Evolutionary conservation across 2,329 filamentous ascomycete genomes (phyloP), one percentile per base, ranked within the genome.

Genomic region (Fusarium ramigenum): DNA sequence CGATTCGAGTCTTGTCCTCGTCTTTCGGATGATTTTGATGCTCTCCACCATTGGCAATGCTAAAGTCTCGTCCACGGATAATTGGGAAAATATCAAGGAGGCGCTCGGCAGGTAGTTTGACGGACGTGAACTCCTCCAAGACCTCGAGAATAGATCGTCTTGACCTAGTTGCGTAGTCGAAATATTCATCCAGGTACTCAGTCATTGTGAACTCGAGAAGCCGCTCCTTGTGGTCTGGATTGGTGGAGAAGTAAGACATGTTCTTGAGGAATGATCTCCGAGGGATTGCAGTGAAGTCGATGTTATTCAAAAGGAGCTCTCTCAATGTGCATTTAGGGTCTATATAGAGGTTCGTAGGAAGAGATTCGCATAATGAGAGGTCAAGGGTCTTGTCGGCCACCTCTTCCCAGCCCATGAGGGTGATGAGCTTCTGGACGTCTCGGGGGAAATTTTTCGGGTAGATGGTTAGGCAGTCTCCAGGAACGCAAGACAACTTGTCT

Each of bases 141-240:
- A 97, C 92, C 82, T 99, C 96, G 10, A 99, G 85, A 64, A 98
- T 97, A 66, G 93, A 97, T 39, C 96, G 92, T 39, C 95, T 92
- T 2, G 96, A 93, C 14, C 96, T 91, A 1, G 95, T 95, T 2
- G 96, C 96, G 80, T 99, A 99, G 83, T 99, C 96, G 84, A 94
- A 98, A 63, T 97, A 92, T 76, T 99, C 96, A 76, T 98, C 95
- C 10, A 96, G 90, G 76, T 92, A 93, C 50, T 93, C 88, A 0
- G 94, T 90, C 76, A 93, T 89, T 3, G 91, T 91, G 77, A 99
- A 96, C 79, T 99, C 96, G 14, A 92, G 82, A 0, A 99, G 88
- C 4, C 96, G 90, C 69, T 96, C 93, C 75, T 90, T 91, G 78
- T 99, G 96, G 77, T 91, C 90, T 5, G 85, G 80, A 76, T 97